These are phyloP conservation scores for Globisporangium barbulae DNA, from an alignment of 352 stramenopile genomes.

Conservation along the genomic window DNA sequence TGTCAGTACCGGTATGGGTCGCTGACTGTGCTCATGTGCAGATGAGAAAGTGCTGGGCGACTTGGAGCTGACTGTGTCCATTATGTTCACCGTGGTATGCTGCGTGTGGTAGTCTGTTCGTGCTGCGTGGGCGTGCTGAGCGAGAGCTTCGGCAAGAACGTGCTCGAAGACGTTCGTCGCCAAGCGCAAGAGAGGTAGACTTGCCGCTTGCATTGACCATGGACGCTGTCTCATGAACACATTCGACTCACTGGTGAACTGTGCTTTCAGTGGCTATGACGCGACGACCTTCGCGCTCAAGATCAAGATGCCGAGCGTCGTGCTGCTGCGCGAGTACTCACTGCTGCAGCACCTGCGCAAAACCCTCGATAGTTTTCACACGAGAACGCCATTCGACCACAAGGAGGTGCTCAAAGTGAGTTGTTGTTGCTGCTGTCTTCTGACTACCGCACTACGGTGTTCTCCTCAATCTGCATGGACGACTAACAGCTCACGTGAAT, in stretches of 20 bases:
- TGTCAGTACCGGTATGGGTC: constrained; percentile 5
- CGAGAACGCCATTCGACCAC: constrained; percentile 46
- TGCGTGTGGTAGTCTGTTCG: constrained; percentile 38
- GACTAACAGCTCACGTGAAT: neutral
- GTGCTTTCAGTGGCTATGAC: constrained; percentile 44
- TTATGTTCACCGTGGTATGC: neutral
- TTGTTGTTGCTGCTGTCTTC: neutral
- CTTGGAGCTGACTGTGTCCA: neutral
- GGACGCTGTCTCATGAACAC: neutral
- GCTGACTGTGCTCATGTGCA: neutral
- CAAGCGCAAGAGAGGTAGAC: constrained; percentile 30
- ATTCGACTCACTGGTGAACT: neutral
- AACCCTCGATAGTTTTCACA: constrained; percentile 30
- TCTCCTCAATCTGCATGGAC: neutral
- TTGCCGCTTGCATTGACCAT: constrained; percentile 1
- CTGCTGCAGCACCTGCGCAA: constrained; percentile 55
- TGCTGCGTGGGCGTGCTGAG: constrained; percentile 72
- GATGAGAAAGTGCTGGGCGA: neutral
- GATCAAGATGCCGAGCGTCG: constrained; percentile 76
- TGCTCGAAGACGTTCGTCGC: constrained; percentile 41
- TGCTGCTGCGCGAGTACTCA: constrained; percentile 75
- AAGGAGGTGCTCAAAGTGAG: constrained; percentile 81
- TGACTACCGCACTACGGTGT: too few relatives aligned
- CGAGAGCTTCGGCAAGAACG: constrained; percentile 34
- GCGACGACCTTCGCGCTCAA: constrained; percentile 70